Conservation (phyloP, 345 rosid genomes). For the Sisymbrium altissimum region DNA sequence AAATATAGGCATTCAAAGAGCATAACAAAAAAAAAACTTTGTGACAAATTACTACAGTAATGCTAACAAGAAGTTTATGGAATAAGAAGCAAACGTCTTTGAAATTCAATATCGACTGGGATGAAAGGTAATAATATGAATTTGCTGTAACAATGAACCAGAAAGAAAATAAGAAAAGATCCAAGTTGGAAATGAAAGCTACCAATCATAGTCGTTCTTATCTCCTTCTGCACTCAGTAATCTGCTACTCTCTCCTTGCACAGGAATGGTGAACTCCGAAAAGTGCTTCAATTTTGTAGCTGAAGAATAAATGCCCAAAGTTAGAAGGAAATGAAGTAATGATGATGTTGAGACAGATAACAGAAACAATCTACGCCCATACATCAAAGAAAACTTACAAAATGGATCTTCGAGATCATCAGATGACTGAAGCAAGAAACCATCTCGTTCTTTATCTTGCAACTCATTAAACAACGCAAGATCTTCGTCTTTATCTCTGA, state of each 20-base stretch:
- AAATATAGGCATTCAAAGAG: neutral
- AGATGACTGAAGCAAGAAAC: constrained; percentile 76
- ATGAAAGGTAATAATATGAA: neutral
- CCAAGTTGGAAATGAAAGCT: constrained; percentile 17
- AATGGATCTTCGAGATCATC: constrained; percentile 82
- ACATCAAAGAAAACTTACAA: constrained; percentile 45
- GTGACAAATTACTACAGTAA: neutral
- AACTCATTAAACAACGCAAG: constrained; percentile 85
- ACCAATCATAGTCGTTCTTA: constrained; percentile 99
- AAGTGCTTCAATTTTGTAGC: constrained; percentile 81
- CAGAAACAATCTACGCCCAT: constrained; percentile 9
- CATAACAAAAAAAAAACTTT: neutral
- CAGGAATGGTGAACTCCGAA: constrained; percentile 75
- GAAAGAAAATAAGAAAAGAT: neutral
- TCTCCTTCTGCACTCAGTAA: constrained; percentile 81
- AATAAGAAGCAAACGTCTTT: neutral
- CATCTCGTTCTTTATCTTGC: constrained; percentile 79
- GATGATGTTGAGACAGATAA: neutral
- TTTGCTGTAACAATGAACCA: neutral
- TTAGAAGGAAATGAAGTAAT: constrained; percentile 10
- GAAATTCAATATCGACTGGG: neutral
- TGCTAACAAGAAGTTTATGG: neutral
- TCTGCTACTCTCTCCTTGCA: constrained; percentile 82
- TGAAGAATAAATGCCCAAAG: constrained; percentile 31
- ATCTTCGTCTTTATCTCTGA: constrained; percentile 79